phyloP scores from a whole-genome alignment of 805 yeast genomes.

The Wickerhamiella siamensis region DNA sequence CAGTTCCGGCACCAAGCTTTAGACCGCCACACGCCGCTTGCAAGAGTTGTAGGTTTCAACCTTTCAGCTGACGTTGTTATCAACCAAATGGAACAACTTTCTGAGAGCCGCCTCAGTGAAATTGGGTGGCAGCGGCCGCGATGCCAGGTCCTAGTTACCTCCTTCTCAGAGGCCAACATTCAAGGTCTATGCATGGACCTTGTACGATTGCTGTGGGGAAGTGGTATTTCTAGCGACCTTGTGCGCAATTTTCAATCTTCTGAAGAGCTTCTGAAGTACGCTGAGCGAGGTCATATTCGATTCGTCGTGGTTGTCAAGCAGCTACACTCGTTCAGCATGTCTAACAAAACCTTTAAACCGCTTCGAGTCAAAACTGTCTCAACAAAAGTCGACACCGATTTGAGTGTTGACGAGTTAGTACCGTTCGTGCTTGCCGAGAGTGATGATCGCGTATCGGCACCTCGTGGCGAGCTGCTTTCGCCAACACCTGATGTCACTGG shows the following conservation, averaged over 20 bases:
- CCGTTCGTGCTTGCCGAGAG: slow-evolving; percentile 28
- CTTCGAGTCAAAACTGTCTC: slow-evolving; percentile 52
- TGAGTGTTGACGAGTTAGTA: slow-evolving; percentile 54
- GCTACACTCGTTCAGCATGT: slow-evolving; percentile 28
- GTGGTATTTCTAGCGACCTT: slow-evolving; percentile 67
- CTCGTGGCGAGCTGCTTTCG: background rate
- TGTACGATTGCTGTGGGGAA: slow-evolving; percentile 53
- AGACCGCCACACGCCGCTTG: slow-evolving; percentile 24
- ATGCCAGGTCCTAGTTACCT: slow-evolving; percentile 70
- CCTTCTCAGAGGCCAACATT: slow-evolving; percentile 44
- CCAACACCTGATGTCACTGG: slow-evolving; percentile 1
- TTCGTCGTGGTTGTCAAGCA: slow-evolving; percentile 73
- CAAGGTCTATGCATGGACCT: slow-evolving; percentile 50
- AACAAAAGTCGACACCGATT: slow-evolving; percentile 51
- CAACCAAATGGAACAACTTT: slow-evolving; percentile 29
- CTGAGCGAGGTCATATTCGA: slow-evolving; percentile 54
- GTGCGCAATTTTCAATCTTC: slow-evolving; percentile 25
- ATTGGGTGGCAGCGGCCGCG: slow-evolving; percentile 29
- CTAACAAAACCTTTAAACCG: slow-evolving; percentile 54
- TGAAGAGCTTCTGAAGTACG: slow-evolving; percentile 55
- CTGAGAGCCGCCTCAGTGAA: background rate
- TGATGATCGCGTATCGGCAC: background rate
- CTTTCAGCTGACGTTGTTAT: slow-evolving; percentile 58
- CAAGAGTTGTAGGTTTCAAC: slow-evolving; percentile 75
- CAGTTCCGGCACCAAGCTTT: slow-evolving; percentile 46